These are phyloP conservation scores for Fistulinella cinereoalba DNA, from an alignment of 1,284 basidiomycete species.

Conservation along the genomic window DNA sequence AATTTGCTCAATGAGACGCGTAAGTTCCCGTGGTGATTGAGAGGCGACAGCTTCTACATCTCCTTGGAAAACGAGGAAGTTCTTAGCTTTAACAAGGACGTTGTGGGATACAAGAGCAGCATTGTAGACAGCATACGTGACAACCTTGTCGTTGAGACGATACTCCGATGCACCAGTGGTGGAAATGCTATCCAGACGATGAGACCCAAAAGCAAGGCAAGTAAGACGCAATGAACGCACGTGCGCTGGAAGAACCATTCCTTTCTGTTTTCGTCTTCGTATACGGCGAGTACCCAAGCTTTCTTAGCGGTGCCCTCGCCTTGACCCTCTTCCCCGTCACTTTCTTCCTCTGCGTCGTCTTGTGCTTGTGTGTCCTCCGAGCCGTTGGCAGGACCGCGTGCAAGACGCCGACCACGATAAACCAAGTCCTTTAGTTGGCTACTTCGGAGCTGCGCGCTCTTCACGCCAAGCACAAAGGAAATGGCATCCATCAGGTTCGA, in stretches of 20 bases:
- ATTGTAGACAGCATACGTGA: conserved; percentile 86
- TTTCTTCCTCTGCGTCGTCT: conserved; percentile 43
- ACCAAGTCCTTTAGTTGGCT: conserved; percentile 94
- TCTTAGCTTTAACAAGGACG: conserved; percentile 98
- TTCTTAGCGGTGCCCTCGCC: conserved; percentile 85
- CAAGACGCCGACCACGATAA: conserved; percentile 84
- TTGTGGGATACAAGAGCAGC: conserved; percentile 84
- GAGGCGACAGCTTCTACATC: conserved; percentile 98
- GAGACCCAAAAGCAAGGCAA: background rate
- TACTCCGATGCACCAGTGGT: conserved; percentile 86
- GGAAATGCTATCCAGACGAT: conserved; percentile 66
- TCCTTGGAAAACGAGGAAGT: conserved; percentile 99
- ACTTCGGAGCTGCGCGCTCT: conserved; percentile 89
- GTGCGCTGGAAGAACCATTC: conserved; percentile 91
- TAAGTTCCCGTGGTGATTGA: conserved; percentile 89
- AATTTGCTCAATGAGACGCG: conserved; percentile 93
- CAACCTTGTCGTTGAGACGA: conserved; percentile 73
- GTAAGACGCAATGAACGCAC: conserved; percentile 46
- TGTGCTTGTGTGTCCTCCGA: conserved; percentile 48
- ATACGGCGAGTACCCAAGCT: conserved; percentile 94
- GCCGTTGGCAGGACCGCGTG: conserved; percentile 50
- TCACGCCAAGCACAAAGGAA: conserved; percentile 96
- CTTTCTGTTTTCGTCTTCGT: conserved; percentile 71
- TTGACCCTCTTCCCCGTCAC: conserved; percentile 53
- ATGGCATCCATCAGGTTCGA: conserved; percentile 99